Percentiles rank a stretch among this genome's conserved stretches.
phyloP scores from a whole-genome alignment of 164 flowering plant species.

The Tetracentron sinense region DNA sequence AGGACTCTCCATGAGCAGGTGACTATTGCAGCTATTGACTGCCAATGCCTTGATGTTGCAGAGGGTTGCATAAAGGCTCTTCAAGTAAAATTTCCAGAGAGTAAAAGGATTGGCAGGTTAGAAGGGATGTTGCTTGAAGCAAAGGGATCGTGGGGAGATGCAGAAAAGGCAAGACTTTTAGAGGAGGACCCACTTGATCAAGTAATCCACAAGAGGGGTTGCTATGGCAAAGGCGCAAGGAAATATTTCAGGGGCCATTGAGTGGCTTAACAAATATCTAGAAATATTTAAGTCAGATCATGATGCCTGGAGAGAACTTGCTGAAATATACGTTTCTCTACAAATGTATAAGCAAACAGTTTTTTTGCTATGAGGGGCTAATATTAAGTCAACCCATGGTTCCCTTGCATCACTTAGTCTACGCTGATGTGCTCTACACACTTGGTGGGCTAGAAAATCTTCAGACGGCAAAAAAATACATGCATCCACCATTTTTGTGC shows the following conservation, averaged over 20 bases:
- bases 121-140: constrained; percentile 96
- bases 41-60: too few species aligned
- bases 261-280: constrained; percentile 80
- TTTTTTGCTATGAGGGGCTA: too few species aligned
- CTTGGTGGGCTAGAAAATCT: constrained; percentile 90
- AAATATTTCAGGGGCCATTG: too few species aligned
- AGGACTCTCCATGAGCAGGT: too few species aligned
- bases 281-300: constrained; percentile 95
- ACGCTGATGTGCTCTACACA: constrained; percentile 97
- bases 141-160: constrained; percentile 83
- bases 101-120: constrained; percentile 92
- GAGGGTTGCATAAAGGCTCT: constrained; percentile 78
- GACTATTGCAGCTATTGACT: too few species aligned
- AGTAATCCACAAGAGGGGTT: constrained; percentile 75
- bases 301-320: too few species aligned
- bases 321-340: constrained; percentile 73
- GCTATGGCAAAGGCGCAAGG: constrained; percentile 94
- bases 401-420: constrained; percentile 83
- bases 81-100: constrained; percentile 67
- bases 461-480: constrained; percentile 81
- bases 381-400: constrained; percentile 75
- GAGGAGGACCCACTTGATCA: constrained; percentile 87
- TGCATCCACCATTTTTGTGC: constrained; percentile 80
- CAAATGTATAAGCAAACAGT: constrained; percentile 99
- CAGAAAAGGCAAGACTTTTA: constrained; percentile 77